Conservation (phyloP, 805 yeast species). For the Nakazawaea pomicola region DNA sequence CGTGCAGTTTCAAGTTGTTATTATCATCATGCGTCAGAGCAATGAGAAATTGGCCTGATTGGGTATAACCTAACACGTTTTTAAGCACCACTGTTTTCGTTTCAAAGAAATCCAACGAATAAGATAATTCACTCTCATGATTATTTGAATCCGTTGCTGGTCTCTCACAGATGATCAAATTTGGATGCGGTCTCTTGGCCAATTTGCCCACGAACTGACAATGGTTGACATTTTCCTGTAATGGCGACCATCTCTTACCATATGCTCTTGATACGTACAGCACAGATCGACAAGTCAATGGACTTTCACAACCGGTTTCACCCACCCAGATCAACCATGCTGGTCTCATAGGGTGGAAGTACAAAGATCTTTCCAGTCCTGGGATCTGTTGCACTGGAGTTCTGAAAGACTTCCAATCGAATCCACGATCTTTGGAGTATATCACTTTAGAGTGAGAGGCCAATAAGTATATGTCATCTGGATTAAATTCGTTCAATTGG, state of each 20-base stretch:
- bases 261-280: slow-evolving; percentile 61
- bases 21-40: slow-evolving; percentile 57
- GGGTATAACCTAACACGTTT: slow-evolving; percentile 62
- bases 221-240: slow-evolving; percentile 48
- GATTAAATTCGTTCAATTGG: slow-evolving; percentile 48
- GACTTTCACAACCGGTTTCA: slow-evolving; percentile 50
- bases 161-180: slow-evolving; percentile 59
- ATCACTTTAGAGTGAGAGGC: slow-evolving; percentile 47
- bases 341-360: slow-evolving; percentile 59
- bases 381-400: slow-evolving; percentile 50
- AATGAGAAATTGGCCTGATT: slow-evolving; percentile 62
- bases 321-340: slow-evolving; percentile 69
- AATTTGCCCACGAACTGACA: slow-evolving; percentile 66
- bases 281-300: slow-evolving; percentile 45
- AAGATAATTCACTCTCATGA: slow-evolving; percentile 29
- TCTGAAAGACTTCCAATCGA: slow-evolving; percentile 44
- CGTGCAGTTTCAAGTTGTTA: slow-evolving; percentile 58
- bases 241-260: slow-evolving; percentile 56
- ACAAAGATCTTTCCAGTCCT: slow-evolving; percentile 34
- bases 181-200: slow-evolving; percentile 34
- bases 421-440: slow-evolving; percentile 64
- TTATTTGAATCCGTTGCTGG: slow-evolving; percentile 31
- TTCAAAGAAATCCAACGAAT: slow-evolving; percentile 48
- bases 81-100: slow-evolving; percentile 38
- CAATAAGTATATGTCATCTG: slow-evolving; percentile 49